Evolutionary conservation across 768 basidiomycete genomes (phyloP).

Genomic region (Erythrobasidium yunnanense): DNA sequence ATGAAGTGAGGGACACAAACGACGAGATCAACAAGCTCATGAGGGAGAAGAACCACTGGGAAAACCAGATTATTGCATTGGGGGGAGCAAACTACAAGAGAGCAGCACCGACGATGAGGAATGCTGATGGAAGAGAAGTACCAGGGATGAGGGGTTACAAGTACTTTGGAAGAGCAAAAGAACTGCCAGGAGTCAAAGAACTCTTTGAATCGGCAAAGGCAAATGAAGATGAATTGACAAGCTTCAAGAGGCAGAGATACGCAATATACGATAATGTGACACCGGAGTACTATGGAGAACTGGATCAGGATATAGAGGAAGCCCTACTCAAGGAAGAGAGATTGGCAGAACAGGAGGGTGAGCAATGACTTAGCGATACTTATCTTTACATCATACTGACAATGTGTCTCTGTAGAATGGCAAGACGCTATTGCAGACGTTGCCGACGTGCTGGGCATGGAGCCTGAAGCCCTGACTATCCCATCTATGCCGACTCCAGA

Average conservation of each 20-base stretch:
- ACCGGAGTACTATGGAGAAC: constrained; percentile 70
- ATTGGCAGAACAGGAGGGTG: constrained; percentile 63
- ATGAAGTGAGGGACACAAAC: constrained; percentile 89
- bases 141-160: constrained; percentile 97
- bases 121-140: constrained; percentile 90
- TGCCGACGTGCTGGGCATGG: constrained; percentile 16
- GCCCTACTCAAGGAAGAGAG: constrained; percentile 61
- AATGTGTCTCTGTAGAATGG: constrained; percentile 37
- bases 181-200: constrained; percentile 86
- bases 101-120: constrained; percentile 78
- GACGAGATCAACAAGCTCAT: constrained; percentile 94
- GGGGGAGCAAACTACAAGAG: constrained; percentile 93
- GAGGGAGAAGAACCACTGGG: constrained; percentile 94
- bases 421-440: constrained; percentile 36
- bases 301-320: constrained; percentile 59
- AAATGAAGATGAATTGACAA: constrained; percentile 16
- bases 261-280: constrained; percentile 22
- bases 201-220: constrained; percentile 54
- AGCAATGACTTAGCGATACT: constrained; percentile 28
- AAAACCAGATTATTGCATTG: constrained; percentile 90
- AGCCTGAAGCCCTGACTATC: neutral
- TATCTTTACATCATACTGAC: neutral
- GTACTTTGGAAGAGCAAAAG: constrained; percentile 97
- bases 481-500: constrained; percentile 21
- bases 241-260: constrained; percentile 16